Evolutionary conservation across 1,284 basidiomycete genomes (phyloP).

Genomic region (Naganishia sp.): DNA sequence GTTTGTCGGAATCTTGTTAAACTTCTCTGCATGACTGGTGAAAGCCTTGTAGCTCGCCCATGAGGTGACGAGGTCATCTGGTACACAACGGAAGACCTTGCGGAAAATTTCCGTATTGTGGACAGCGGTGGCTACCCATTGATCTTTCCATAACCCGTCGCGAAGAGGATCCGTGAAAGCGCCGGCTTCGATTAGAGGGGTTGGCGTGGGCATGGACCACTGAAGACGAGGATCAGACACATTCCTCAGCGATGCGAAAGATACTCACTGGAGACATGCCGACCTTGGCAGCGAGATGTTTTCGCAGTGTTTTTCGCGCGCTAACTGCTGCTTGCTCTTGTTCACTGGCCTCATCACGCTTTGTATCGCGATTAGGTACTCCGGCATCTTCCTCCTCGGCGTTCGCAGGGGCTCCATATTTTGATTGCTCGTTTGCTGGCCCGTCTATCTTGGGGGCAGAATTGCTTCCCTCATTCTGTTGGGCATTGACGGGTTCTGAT

Average conservation of each 20-base stretch:
- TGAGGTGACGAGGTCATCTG: slow-evolving; percentile 84
- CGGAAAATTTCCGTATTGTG: slow-evolving; percentile 92
- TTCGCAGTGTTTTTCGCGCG: slow-evolving; percentile 60
- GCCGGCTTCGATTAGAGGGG: slow-evolving; percentile 71
- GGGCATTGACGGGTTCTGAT: slow-evolving; percentile 35
- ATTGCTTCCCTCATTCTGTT: slow-evolving; percentile 38
- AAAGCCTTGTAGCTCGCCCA: slow-evolving; percentile 96
- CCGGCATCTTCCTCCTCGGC: slow-evolving; percentile 58
- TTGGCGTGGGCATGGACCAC: slow-evolving; percentile 61
- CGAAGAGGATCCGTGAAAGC: slow-evolving; percentile 83
- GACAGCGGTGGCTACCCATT: slow-evolving; percentile 80
- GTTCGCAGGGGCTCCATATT: slow-evolving; percentile 61
- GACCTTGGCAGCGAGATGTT: slow-evolving; percentile 61
- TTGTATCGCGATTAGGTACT: slow-evolving; percentile 40
- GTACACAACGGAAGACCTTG: slow-evolving; percentile 87
- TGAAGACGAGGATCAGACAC: slow-evolving; percentile 26
- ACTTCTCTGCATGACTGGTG: slow-evolving; percentile 68
- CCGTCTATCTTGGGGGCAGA: slow-evolving; percentile 48
- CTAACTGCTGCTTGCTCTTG: slow-evolving; percentile 60
- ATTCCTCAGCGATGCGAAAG: neutral
- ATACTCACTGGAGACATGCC: slow-evolving; percentile 54
- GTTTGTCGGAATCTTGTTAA: slow-evolving; percentile 55
- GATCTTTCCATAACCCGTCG: slow-evolving; percentile 81
- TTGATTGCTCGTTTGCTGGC: slow-evolving; percentile 42
- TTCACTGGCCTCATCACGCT: slow-evolving; percentile 54